Base-by-base conservation (phyloP, 2,329 filamentous ascomycete species). In the Fusarium sp. region DNA sequence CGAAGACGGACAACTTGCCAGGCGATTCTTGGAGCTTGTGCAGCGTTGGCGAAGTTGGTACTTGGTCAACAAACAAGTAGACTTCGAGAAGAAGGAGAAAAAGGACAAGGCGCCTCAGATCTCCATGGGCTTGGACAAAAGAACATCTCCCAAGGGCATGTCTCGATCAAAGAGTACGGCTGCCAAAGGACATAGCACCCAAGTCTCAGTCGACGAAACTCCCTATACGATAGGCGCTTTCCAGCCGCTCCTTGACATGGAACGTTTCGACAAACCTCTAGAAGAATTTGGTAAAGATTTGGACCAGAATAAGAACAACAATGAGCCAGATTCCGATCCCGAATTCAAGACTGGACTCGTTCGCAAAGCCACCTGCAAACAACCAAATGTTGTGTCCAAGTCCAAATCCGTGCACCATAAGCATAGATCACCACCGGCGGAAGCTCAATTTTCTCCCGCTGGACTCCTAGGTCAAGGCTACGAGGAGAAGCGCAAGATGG, bases 1-100 rank as follows among this genome's bases (percentile, higher is more conserved):
- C 3, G 92, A 93, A 44, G 92, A 97, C 72, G 81, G 85, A 7
- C 77, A 82, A 2, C 79, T 89, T 1, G 92, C 92, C 1, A 84
- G 86, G n/a, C 81, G 83, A 15, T 97, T 95, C 80, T 89, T 91
- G 74, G 83, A 86, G 16, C 85, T 86, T 26, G 85, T 97, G 2
- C 93, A 97, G 65, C 82, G 81, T 38, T 97, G 94, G 94, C 88
- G 95, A 61, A 97, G 92, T 78, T 97, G 94, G 93, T 97, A 97
- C 75, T 81, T 97, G 9, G 91, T 93, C 42, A 90, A 92, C 71
- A 89, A 89, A 64, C 86, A 91, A 75, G 88, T 80, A 7, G 77
- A 80, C 50, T 65, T 89, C 18, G 85, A 86, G 56, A 76, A 73
- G 47, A 77, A 75, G 62, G 68, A 50, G 23, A 50, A 66, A 6